Percentiles rank a stretch among this genome's conserved stretches.
Conservation (phyloP, 2,329 filamentous ascomycete species). For the Achaetomium macrosporum region DNA sequence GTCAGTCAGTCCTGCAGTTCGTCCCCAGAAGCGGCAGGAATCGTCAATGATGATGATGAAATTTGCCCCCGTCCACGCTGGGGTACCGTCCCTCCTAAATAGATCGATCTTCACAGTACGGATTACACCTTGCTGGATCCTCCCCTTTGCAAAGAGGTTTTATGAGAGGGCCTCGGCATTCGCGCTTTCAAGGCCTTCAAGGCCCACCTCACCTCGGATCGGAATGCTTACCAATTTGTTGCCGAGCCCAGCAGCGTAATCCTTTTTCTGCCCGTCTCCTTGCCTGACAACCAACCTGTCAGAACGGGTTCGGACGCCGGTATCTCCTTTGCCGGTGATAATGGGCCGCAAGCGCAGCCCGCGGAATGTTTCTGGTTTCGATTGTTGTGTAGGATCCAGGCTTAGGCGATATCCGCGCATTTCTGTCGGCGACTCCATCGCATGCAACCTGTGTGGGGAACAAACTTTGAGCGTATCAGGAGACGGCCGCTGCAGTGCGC, state of each 20-base stretch:
- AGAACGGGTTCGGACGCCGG: neutral
- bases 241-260: neutral
- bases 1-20: neutral
- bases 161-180: slow-evolving; percentile 11
- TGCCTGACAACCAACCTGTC: neutral
- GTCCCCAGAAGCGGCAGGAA: neutral
- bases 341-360: too few relatives aligned
- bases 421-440: too few relatives aligned
- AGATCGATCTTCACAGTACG: neutral
- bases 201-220: neutral
- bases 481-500: too few relatives aligned
- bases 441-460: too few relatives aligned
- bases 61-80: neutral
- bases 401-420: too few relatives aligned
- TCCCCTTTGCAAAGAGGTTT: neutral
- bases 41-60: neutral
- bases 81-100: neutral
- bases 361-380: neutral
- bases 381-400: too few relatives aligned
- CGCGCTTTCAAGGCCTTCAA: slow-evolving; percentile 12
- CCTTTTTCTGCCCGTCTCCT: neutral
- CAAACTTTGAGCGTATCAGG: too few relatives aligned
- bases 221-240: slow-evolving; percentile 6
- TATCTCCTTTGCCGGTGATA: neutral
- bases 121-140: neutral